Conservation (phyloP, 257 asterid genomes). For the Rauvolfia tetraphylla region DNA sequence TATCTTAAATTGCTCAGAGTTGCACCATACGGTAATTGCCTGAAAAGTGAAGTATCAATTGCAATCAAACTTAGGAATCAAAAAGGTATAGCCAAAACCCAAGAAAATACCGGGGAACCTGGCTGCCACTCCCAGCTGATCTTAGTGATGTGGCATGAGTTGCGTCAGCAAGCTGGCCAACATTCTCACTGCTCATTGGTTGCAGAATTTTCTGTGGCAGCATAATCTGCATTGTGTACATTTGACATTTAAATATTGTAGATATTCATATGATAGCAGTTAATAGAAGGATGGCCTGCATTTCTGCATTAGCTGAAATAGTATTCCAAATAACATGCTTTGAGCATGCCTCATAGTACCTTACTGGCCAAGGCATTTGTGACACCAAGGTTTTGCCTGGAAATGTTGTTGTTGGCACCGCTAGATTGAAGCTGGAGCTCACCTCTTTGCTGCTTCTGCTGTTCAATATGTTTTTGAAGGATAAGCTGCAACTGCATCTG, state of each 20-base stretch:
- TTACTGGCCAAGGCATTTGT: conserved; percentile 17
- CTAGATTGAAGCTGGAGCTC: conserved; percentile 13
- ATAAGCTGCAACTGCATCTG: conserved; percentile 21
- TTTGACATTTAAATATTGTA: not conserved
- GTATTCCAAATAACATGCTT: conserved; percentile 4
- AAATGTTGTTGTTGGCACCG: conserved; percentile 1
- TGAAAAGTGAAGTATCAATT: conserved; percentile 11
- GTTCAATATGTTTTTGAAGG: conserved; percentile 18
- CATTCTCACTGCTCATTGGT: conserved; percentile 6
- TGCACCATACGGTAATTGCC: conserved; percentile 15
- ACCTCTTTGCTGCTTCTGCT: conserved; percentile 19
- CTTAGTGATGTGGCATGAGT: conserved; percentile 13
- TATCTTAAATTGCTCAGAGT: conserved; percentile 14
- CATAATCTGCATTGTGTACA: not conserved
- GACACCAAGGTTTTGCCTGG: conserved; percentile 10
- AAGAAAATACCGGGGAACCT: conserved; percentile 16
- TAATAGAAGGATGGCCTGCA: conserved; percentile 14
- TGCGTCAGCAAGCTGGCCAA: conserved; percentile 10
- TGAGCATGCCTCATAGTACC: not conserved
- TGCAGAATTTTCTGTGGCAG: conserved; percentile 12
- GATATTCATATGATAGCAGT: not conserved
- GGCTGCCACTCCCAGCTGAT: conserved; percentile 13
- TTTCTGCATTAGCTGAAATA: conserved; percentile 8
- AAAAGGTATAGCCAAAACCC: not conserved
- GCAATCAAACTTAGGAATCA: not conserved